Percentiles rank a stretch among this genome's conserved stretches.
Conservation (phyloP, 352 stramenopile species). For the Globisporangium echinulatum region DNA sequence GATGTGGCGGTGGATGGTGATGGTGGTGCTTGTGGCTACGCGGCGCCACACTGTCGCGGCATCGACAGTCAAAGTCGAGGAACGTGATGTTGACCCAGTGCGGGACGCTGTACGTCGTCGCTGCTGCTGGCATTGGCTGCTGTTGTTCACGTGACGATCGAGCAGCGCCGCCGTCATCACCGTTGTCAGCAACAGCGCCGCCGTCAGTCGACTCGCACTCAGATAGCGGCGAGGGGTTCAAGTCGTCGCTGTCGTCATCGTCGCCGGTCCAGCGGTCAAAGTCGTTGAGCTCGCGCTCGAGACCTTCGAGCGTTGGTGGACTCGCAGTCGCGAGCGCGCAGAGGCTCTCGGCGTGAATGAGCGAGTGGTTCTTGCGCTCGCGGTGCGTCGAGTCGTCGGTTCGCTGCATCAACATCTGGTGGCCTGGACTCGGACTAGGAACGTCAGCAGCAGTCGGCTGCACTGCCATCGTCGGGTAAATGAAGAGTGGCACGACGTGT, state of each 20-base stretch:
- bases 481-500: conserved; percentile 97
- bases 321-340: background rate
- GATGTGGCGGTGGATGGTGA: no score
- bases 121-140: background rate
- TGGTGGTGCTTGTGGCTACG: no score
- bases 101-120: conserved; percentile 43
- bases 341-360: background rate
- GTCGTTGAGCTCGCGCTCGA: background rate
- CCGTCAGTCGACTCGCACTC: no score
- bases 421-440: background rate
- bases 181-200: background rate
- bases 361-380: background rate
- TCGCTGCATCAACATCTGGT: background rate
- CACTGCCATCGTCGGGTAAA: conserved; percentile 46
- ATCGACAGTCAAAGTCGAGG: conserved; percentile 73
- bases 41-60: conserved; percentile 1
- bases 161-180: background rate
- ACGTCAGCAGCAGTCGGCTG: background rate
- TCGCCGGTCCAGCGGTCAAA: conserved; percentile 1
- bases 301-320: background rate
- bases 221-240: background rate
- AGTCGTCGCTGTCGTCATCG: background rate
- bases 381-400: background rate
- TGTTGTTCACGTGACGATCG: background rate
- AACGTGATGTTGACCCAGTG: conserved; percentile 94